These are phyloP conservation scores for Acacia acuminata DNA, from an alignment of 306 rosid species.

Conservation along the genomic window DNA sequence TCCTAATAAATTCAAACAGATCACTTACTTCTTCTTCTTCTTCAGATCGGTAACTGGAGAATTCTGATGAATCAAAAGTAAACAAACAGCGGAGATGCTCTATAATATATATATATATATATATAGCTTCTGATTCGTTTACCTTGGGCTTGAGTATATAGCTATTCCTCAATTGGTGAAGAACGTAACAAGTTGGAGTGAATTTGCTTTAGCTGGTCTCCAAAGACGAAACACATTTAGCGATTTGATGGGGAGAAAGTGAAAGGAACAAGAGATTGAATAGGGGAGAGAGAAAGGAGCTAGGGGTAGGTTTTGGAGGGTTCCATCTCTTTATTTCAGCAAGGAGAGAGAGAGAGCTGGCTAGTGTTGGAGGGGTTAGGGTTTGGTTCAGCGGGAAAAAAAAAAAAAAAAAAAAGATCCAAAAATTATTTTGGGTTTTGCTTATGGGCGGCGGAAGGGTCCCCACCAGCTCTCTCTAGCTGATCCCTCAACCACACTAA, in stretches of 20 bases:
- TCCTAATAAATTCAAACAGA: not conserved
- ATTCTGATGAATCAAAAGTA: not conserved
- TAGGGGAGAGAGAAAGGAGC: not conserved
- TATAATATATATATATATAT: not conserved
- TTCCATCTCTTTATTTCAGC: not conserved
- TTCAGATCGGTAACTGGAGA: slow-evolving; percentile 6
- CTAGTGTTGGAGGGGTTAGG: slow-evolving; percentile 36
- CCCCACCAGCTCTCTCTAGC: slow-evolving; percentile 41
- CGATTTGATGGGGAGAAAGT: slow-evolving; percentile 2
- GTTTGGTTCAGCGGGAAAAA: slow-evolving; percentile 39
- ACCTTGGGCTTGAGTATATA: not conserved
- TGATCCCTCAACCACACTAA: not conserved
- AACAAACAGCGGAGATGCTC: not conserved
- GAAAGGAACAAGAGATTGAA: slow-evolving; percentile 7
- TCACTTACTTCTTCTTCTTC: not conserved
- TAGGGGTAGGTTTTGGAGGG: not conserved
- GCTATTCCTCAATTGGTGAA: not conserved
- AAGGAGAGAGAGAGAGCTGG: not conserved
- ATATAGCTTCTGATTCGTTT: not conserved
- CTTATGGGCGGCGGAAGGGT: slow-evolving; percentile 78
- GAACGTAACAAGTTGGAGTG: not conserved
- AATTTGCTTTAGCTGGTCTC: not conserved
- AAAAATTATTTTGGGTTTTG: slow-evolving; percentile 53
- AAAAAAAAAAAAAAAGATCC: slow-evolving; percentile 37
- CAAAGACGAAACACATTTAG: not conserved